Conservation (phyloP, 1,284 basidiomycete species). For the Rhizoctonia solani region DNA sequence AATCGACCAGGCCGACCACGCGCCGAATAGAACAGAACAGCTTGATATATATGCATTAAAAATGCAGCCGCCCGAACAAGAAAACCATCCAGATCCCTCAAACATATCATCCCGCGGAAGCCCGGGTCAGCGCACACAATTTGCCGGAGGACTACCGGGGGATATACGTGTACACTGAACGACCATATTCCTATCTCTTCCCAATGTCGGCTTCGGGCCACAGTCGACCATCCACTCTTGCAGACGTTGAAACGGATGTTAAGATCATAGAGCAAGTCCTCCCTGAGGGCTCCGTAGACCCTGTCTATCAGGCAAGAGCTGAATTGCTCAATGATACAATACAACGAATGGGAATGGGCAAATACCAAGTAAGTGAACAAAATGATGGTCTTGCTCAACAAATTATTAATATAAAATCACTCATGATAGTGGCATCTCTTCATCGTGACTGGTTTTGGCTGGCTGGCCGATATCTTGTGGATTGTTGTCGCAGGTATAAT, state of each 20-base stretch:
- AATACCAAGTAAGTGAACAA: constrained; percentile 58
- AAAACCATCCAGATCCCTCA: too few relatives aligned
- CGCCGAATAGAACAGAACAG: too few relatives aligned
- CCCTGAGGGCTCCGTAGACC: constrained; percentile 57
- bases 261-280: constrained; percentile 48
- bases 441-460: constrained; percentile 65
- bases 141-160: background rate
- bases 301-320: constrained; percentile 65
- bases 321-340: constrained; percentile 65
- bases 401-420: background rate
- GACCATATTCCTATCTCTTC: background rate
- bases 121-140: background rate
- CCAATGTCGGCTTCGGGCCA: background rate
- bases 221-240: background rate
- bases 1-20: too few relatives aligned
- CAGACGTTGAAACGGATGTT: background rate
- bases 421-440: constrained; percentile 57
- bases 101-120: background rate
- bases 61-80: too few relatives aligned
- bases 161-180: background rate
- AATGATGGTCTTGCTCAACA: background rate
- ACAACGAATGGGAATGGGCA: constrained; percentile 73
- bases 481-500: constrained; percentile 50
- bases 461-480: constrained; percentile 72
- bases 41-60: too few relatives aligned